Base-by-base conservation (phyloP, 768 basidiomycete genomes). In the Scleroderma bovista region DNA sequence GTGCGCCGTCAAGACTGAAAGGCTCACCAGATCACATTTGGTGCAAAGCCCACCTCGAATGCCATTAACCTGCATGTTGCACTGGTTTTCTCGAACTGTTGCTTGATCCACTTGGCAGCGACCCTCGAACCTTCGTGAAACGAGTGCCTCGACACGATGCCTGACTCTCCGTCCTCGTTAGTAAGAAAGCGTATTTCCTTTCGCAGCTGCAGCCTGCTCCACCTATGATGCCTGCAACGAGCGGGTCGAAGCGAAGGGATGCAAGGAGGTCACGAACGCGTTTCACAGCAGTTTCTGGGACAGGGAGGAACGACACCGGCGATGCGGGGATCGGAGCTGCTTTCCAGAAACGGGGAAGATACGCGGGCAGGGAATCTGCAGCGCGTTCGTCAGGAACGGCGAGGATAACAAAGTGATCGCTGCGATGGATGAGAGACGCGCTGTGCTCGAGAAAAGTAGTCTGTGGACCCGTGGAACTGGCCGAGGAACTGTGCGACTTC, bases 11-110 rank as follows among this genome's bases (percentile, higher is more conserved):
- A n/a, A n/a, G n/a, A n/a, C n/a, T n/a, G n/a, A n/a, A n/a, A n/a
- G n/a, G n/a, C n/a, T n/a, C n/a, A 91, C 83, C 93, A 95, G 50
- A 95, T 75, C 40, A 95, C 84, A 60, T 95, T 92, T 9, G 93
- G 93, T 4, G 89, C 76, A 62, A 90, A 93, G 8, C 88, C 89
- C 13, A 38, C 9, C 23, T 83, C 64, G 76, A 93, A 96, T 0
- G 71, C 60, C 57, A 73, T 72, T 23, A 91, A 73, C 51, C 76
- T 74, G 66, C 93, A 95, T 3, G 67, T 67, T 1, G 89, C 91
- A 1, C 93, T 93, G 0, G 82, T 80, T 8, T 72, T 73, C 69
- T 93, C 87, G 46, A 93, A 80, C 46, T 74, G 74, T 13, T 67
- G 72, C 69, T 84, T 87, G 57, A 50, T 10, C 88, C 89, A 88